Evolutionary conservation across 352 stramenopile genomes (phyloP), one percentile per base, ranked within the genome.

Genomic region (Pythium phragmitis): DNA sequence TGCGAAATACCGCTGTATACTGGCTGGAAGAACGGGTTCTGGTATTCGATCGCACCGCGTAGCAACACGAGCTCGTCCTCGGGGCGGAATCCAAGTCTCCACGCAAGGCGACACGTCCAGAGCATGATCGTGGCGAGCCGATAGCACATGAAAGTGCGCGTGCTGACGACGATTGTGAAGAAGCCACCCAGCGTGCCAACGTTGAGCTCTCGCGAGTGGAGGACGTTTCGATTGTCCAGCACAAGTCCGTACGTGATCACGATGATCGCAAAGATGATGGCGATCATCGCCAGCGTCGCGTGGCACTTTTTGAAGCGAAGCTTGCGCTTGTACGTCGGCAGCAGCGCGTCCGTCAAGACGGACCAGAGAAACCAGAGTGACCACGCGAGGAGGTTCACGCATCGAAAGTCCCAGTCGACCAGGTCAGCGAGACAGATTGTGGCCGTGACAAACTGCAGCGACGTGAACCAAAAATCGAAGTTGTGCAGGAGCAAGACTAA

Each of bases 381-480:
- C 63, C 63, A 70, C 13, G 43, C 23, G 16, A 65, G 0, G 4
- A 70, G 39, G 36, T 70, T 65, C 6, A 70, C 7, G 13, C 49
- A 62, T 8, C 63, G 63, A 37, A 46, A 61, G 43, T 70, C 57
- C 63, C 63, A 70, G 33, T 61, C 23, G 4, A 70, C 37, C 33
- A 70, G 37, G 43, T 70, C 63, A 14, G 50, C 50, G 8, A 70
- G 36, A 7, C 56, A 62, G 28, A 70, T 53, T n/a, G 56, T 62
- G 13, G 49, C 63, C 2, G 39, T 12, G 11, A 62, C 36, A 26
- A 70, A 70, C 45, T 70, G 56, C 9, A 70, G 34, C 5, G 39
- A 34, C 30, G 63, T 57, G 48, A 65, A 70, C 56, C 48, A 65
- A 12, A 70, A 70, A 42, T 65, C 63, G 41, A 69, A 64, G 41